Base-by-base conservation (phyloP, 495 filamentous ascomycete genomes). In the Penicillium dipodomyicola region DNA sequence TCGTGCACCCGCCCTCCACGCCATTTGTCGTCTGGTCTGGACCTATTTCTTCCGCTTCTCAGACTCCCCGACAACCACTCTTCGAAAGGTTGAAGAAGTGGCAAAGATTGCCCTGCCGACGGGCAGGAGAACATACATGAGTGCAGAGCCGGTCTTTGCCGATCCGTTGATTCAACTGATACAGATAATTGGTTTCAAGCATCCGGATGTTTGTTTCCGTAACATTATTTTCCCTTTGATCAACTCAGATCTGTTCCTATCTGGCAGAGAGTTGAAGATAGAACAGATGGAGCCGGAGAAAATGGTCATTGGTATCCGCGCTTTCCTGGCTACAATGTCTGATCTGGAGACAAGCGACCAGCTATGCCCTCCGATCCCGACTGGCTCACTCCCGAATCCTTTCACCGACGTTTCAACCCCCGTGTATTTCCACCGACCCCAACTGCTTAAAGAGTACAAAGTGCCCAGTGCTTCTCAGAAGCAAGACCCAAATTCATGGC, bases 241-340 rank as follows among this genome's bases (percentile, higher is more conserved):
- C 62, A 97, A 96, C 67, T 89, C 91, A 7, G 94, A 99, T 39
- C 75, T 90, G 30, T 92, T 98, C 65, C 54, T 73, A 9, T 82
- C 83, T 2, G 86, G 88, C 30, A 87, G 83, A 67, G 92, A 96
- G 29, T 75, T 94, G 54, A 91, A 85, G 65, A 88, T 96, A 47
- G 93, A 97, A 65, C 90, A 94, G 63, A 84, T 99, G 62, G 94
- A 97, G 49, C 94, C 94, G 0, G 94, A 99, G 66, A 88, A 88
- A 65, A 96, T 97, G 78, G 91, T 97, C 10, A 88, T 99, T 65
- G 94, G 92, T 11, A 99, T 99, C 55, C 83, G 90, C 49, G 79
- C 94, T 9, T 99, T 97, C 64, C 78, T 99, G 7, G 87, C 88
- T 11, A 89, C 97, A 42, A 92, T 97, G 87, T 79, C 88, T 1